Conservation (phyloP, 176 grass and related monocot genomes). For the Hordeum marinum region DNA sequence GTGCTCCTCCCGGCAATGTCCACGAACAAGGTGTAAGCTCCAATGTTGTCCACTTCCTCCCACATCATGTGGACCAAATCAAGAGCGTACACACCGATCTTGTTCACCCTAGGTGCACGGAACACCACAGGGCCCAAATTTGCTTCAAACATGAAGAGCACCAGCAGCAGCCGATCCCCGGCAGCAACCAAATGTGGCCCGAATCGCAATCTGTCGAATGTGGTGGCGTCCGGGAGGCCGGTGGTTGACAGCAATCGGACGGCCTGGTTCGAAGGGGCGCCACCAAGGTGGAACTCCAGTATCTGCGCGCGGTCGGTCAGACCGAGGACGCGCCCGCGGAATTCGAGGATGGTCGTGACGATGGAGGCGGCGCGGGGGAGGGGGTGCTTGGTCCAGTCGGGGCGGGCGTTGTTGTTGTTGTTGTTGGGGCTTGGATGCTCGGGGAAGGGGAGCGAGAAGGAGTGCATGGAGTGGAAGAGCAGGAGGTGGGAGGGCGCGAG, state of each 20-base stretch:
- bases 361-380: slow-evolving; percentile 34
- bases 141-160: slow-evolving; percentile 33
- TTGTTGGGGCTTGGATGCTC: not conserved
- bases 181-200: slow-evolving; percentile 20
- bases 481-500: slow-evolving; percentile 32
- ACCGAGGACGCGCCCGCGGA: slow-evolving; percentile 28
- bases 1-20: slow-evolving; percentile 16
- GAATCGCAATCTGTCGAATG: slow-evolving; percentile 7
- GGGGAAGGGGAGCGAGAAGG: slow-evolving; percentile 29
- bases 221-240: slow-evolving; percentile 36
- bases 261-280: not conserved
- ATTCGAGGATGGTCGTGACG: slow-evolving; percentile 17
- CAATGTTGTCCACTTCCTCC: slow-evolving; percentile 31
- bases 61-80: slow-evolving; percentile 34
- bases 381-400: slow-evolving; percentile 23
- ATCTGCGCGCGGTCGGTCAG: slow-evolving; percentile 38
- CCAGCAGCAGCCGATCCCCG: slow-evolving; percentile 24
- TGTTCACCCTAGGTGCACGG: not conserved
- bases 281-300: slow-evolving; percentile 30
- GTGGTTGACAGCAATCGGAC: not conserved
- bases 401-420: not conserved
- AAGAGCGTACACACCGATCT: slow-evolving; percentile 26
- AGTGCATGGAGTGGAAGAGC: slow-evolving; percentile 38
- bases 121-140: not conserved
- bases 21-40: slow-evolving; percentile 34